Conservation (phyloP, 1,284 basidiomycete genomes). For the Boletus semigastroideus region DNA sequence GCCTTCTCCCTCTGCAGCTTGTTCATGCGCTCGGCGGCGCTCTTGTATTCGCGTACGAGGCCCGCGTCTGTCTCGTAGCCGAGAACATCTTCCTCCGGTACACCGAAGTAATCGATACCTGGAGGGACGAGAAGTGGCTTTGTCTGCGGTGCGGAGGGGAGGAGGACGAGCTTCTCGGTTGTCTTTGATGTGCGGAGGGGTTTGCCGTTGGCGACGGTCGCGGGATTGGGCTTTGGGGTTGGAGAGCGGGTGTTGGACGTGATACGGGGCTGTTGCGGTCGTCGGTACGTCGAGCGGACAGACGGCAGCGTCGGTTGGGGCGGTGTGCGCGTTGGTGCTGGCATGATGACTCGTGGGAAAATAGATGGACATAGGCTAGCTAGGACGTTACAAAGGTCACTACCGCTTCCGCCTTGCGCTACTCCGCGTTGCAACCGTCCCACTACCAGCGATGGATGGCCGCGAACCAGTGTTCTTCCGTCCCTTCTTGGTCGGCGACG, state of each 20-base stretch:
- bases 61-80: conserved; percentile 68
- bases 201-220: conserved; percentile 39
- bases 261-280: conserved; percentile 24
- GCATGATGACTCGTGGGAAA: conserved; percentile 12
- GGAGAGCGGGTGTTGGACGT: conserved; percentile 17
- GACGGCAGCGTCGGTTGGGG: conserved; percentile 26
- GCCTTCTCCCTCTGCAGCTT: conserved; percentile 75
- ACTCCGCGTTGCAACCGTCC: conserved; percentile 21
- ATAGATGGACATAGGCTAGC: no score
- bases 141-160: conserved; percentile 90
- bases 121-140: conserved; percentile 62
- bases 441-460: conserved; percentile 5
- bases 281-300: conserved; percentile 21
- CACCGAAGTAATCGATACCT: conserved; percentile 14
- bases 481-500: conserved; percentile 26
- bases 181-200: conserved; percentile 86
- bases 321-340: conserved; percentile 11
- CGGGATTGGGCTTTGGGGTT: conserved; percentile 18
- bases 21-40: conserved; percentile 77
- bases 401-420: conserved; percentile 31
- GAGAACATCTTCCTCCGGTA: conserved; percentile 50
- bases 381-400: no score
- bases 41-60: conserved; percentile 66
- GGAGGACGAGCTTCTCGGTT: conserved; percentile 86
- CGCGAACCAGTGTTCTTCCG: conserved; percentile 19